Base-by-base conservation (phyloP, 148 eudicot species). In the Rhododendron kiyosumense region DNA sequence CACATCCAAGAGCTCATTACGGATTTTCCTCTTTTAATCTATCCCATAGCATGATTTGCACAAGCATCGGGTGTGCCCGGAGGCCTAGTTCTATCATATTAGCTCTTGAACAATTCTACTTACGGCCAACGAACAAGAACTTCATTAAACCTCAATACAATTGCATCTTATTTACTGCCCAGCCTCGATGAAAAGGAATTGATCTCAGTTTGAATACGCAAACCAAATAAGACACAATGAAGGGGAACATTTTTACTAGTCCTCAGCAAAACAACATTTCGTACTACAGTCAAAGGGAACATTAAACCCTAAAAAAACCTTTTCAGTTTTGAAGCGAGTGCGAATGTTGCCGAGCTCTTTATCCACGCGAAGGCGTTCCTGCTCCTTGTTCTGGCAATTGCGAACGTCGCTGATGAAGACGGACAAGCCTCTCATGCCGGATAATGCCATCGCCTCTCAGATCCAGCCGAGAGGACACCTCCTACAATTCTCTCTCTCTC, bases 261-360 rank as follows among this genome's bases (percentile, higher is more conserved):
- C 28, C 22, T 84, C 63, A 49, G 45, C 24, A 80, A 46, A 78
- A 78, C 81, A 48, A 75, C 51, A 43, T 2, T 43, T 6, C 36
- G 14, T 48, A 48, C 52, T 46, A 48, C 26, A 26, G 45, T 7
- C 7, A 75, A 75, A 75, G 17, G 32, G 51, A 48, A 46, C 15
- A 79, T 13, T 9, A 83, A 90, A 84, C 89, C 91, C 94, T 86
- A 84, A 65, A n/a, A 67, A 26, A 67, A 95, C 99, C 98, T 94
- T 96, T 75, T 96, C 99, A 34, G 88, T 93, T 87, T 95, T 96
- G 89, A 96, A 96, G 88, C 95, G 97, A 88, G 93, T 95, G 22
- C 99, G 98, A 52, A 96, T 88, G 71, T 93, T 93, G 45, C 99
- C 99, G 49, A 96, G 95, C 95, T 96, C 98, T 75, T 96, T 96